These are phyloP conservation scores for Cladobotryum mycophilum DNA, from an alignment of 2,329 filamentous ascomycete genomes.

Conservation along the genomic window DNA sequence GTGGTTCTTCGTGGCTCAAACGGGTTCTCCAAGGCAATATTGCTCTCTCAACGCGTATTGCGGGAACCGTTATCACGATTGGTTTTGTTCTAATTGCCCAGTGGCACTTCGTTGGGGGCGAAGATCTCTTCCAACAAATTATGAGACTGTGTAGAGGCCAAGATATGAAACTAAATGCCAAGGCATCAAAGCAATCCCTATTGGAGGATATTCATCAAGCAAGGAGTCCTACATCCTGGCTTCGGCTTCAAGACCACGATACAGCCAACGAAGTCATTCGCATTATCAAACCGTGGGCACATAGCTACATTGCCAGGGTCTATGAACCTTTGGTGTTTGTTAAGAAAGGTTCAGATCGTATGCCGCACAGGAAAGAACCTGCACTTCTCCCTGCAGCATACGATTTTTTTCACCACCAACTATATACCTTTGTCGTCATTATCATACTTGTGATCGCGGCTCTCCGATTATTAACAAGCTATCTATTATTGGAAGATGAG, in stretches of 20 bases:
- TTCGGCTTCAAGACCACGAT: slow-evolving; percentile 70
- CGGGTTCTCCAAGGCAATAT: slow-evolving; percentile 58
- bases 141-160: slow-evolving; percentile 18
- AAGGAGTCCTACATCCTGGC: slow-evolving; percentile 69
- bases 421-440: slow-evolving; percentile 53
- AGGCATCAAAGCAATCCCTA: slow-evolving; percentile 31
- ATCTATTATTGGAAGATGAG: slow-evolving; percentile 62
- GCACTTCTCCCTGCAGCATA: slow-evolving; percentile 39
- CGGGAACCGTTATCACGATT: slow-evolving; percentile 66
- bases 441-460: slow-evolving; percentile 57
- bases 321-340: slow-evolving; percentile 72
- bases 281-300: slow-evolving; percentile 64
- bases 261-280: slow-evolving; percentile 70
- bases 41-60: slow-evolving; percentile 65
- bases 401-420: slow-evolving; percentile 60
- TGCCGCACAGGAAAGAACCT: slow-evolving; percentile 39
- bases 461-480: slow-evolving; percentile 66
- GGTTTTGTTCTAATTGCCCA: slow-evolving; percentile 68
- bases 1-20: slow-evolving; percentile 45
- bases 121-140: slow-evolving; percentile 33
- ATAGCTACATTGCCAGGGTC: slow-evolving; percentile 67
- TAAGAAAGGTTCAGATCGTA: slow-evolving; percentile 60
- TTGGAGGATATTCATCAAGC: slow-evolving; percentile 64
- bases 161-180: slow-evolving; percentile 17
- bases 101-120: slow-evolving; percentile 68